Base-by-base conservation (phyloP, 2,329 filamentous ascomycete species). In the Metarhizium album region DNA sequence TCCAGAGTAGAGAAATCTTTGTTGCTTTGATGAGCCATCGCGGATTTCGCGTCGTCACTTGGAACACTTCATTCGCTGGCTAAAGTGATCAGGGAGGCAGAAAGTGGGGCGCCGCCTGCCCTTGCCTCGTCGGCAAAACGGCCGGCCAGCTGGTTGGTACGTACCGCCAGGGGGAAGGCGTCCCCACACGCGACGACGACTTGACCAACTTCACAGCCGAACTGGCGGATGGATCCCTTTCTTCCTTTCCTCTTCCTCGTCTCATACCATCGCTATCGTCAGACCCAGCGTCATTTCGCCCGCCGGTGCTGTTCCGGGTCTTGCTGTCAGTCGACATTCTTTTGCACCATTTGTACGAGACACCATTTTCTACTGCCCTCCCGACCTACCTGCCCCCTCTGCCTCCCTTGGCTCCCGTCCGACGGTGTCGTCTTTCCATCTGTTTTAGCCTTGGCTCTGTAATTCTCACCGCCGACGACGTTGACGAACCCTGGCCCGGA, bases 281-380 rank as follows among this genome's bases (percentile, higher is more conserved):
- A 43, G 22, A 43, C 4, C 40, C 20, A 43, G 40, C 40, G 9
- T 43, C 20, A 23, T 43, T n/a, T 24, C 40, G 3, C 7, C 22
- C 40, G 40, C 40, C 13, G 40, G 40, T 24, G 20, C 22, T 27
- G 40, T 16, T 43, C 7, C 40, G 14, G 40, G 40, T 24, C 6
- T 13, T 43, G 40, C 20, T 43, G 13, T 22, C 40, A 9, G 40
- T 22, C 40, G 40, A 49, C 47, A 49, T 49, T 52, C 51, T 49
- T 49, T 52, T 42, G 23, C 27, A 24, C 22, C 20, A 16, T 24
- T 24, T 24, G 20, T 43, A 43, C 40, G 16, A 24, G 20, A 43
- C 14, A 43, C 14, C 16, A 13, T 43, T 22, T 43, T 43, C 40
- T 43, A 24, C 16, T 22, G 29, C 23, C 24, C 23, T 47, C 42